A percentile compares a stretch with the other conserved stretches of the same genome.
Conservation (phyloP, 257 asterid genomes). For the Plantago ovata region DNA sequence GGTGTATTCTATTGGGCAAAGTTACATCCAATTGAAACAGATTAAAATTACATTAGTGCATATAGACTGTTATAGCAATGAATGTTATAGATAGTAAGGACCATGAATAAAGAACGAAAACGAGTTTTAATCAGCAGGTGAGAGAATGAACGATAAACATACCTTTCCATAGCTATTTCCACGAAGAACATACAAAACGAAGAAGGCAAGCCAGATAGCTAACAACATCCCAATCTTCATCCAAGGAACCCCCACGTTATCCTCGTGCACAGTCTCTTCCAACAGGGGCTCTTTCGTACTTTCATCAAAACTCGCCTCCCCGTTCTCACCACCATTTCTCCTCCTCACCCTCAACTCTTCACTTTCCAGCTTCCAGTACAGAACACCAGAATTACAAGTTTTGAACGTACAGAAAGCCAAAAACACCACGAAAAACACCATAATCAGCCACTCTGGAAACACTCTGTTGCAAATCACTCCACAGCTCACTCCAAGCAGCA, state of each 20-base stretch:
- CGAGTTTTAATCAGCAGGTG: neutral
- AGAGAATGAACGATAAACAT: neutral
- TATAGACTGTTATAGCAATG: too few species aligned
- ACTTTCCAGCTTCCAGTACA: constrained; percentile 57
- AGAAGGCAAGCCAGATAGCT: constrained; percentile 65
- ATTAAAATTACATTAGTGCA: too few species aligned
- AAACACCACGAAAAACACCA: constrained; percentile 51
- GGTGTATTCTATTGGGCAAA: too few species aligned
- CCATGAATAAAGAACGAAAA: too few species aligned
- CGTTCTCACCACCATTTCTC: constrained; percentile 24
- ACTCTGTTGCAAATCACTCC: constrained; percentile 70
- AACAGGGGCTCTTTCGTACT: constrained; percentile 34
- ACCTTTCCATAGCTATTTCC: constrained; percentile 81
- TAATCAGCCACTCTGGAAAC: constrained; percentile 78
- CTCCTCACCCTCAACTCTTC: constrained; percentile 26
- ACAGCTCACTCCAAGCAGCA: constrained; percentile 72
- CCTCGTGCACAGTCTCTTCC: constrained; percentile 14
- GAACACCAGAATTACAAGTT: constrained; percentile 60
- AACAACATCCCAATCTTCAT: constrained; percentile 52
- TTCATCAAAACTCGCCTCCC: constrained; percentile 17
- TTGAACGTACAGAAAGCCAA: constrained; percentile 63
- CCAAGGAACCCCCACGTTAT: constrained; percentile 44
- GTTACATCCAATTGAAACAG: too few species aligned
- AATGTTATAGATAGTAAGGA: too few species aligned
- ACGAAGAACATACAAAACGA: constrained; percentile 64